These are phyloP conservation scores for Cymbopogon flexuosus DNA, from an alignment of 202 grass and related monocot genomes.

Conservation along the genomic window DNA sequence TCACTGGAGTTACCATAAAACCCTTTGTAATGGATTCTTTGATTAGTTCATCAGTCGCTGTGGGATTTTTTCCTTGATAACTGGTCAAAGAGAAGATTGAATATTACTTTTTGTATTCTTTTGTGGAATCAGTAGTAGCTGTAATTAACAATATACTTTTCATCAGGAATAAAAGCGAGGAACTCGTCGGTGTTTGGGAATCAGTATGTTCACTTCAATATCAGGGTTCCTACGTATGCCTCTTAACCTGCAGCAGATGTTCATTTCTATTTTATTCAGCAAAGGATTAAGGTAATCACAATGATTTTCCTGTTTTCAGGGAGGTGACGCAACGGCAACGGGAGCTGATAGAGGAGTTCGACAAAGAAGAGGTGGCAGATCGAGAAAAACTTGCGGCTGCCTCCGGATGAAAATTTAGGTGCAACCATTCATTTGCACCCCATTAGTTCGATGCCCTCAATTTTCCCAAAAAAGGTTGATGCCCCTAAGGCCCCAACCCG, in stretches of 20 bases:
- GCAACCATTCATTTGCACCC: slow-evolving; percentile 7
- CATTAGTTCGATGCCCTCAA: slow-evolving; percentile 23
- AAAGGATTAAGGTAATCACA: background rate
- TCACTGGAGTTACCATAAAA: slow-evolving; percentile 4
- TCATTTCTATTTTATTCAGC: background rate
- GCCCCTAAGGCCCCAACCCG: background rate
- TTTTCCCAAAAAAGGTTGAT: background rate
- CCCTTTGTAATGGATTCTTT: background rate
- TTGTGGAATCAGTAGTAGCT: background rate
- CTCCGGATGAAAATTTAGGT: slow-evolving; percentile 47
- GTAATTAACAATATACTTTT: background rate
- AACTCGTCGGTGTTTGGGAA: slow-evolving; percentile 62
- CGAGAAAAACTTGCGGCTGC: slow-evolving; percentile 36
- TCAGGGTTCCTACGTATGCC: slow-evolving; percentile 72
- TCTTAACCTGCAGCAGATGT: background rate
- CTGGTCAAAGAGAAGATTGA: background rate
- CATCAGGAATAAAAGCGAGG: slow-evolving; percentile 73
- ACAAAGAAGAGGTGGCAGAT: slow-evolving; percentile 54
- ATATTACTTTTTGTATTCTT: background rate
- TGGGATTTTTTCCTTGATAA: background rate
- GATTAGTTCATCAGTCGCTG: background rate
- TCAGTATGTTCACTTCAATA: slow-evolving; percentile 83
- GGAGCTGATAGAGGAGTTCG: slow-evolving; percentile 65
- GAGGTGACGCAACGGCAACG: slow-evolving; percentile 60
- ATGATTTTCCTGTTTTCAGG: slow-evolving; percentile 28